A percentile compares a stretch with the other conserved stretches of the same genome.
Evolutionary conservation across 2,329 filamentous ascomycete genomes (phyloP).

Genomic region (Neodidymelliopsis sp.): DNA sequence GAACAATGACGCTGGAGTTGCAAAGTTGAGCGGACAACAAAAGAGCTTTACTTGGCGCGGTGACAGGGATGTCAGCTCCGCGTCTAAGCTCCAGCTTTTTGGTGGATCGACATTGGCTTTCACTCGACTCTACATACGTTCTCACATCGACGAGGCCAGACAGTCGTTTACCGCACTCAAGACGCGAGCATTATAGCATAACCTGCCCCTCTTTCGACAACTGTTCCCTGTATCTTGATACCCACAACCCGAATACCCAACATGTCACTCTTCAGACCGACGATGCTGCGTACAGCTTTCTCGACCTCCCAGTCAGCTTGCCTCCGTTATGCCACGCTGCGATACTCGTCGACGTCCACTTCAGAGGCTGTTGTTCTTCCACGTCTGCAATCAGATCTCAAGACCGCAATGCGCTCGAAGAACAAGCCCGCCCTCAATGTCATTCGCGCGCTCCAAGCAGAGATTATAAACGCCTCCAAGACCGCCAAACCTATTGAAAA

Average conservation of each 20-base stretch:
- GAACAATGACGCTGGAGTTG: conserved; percentile 25
- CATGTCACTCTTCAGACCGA: conserved; percentile 39
- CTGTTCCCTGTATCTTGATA: not conserved
- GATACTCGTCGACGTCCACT: conserved; percentile 30
- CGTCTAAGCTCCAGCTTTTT: conserved; percentile 19
- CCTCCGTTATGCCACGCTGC: conserved; percentile 30
- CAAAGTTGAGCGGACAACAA: conserved; percentile 40
- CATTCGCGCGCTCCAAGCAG: conserved; percentile 71
- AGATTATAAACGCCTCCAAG: conserved; percentile 78
- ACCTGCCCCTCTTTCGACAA: not conserved
- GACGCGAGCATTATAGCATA: not conserved
- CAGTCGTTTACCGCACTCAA: not conserved
- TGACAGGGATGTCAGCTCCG: conserved; percentile 27
- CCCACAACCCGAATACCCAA: conserved; percentile 3
- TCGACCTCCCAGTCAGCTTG: conserved; percentile 22
- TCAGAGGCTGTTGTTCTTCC: conserved; percentile 46
- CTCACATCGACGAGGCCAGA: not conserved
- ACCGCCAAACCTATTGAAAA: conserved; percentile 72
- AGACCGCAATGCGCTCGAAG: conserved; percentile 57
- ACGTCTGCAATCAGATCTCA: conserved; percentile 56
- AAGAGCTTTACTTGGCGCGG: conserved; percentile 34
- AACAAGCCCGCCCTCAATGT: conserved; percentile 69
- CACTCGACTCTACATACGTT: conserved; percentile 4
- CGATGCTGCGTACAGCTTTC: conserved; percentile 26
- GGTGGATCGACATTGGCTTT: conserved; percentile 13